phyloP scores from a whole-genome alignment of 352 stramenopile genomes.

The Globisporangium viniferum region DNA sequence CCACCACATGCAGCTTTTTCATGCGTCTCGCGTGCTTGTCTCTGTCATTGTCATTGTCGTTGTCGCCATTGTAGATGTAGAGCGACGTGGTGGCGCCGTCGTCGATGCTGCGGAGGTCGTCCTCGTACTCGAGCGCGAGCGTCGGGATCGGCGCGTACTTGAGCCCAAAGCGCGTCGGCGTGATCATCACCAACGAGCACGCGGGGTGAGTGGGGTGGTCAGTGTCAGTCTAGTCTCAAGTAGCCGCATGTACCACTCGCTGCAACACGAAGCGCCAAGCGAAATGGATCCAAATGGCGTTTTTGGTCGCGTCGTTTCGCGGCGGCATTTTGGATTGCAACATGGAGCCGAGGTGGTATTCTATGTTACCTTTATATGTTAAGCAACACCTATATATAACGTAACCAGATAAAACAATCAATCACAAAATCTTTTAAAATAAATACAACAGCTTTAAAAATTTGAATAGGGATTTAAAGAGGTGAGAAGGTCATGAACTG shows the following conservation, averaged over 20 bases:
- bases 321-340: background rate
- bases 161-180: constrained; percentile 73
- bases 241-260: background rate
- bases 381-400: too few species aligned
- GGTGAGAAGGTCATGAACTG: background rate
- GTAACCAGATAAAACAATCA: too few species aligned
- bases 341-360: too few species aligned
- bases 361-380: too few species aligned
- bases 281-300: background rate
- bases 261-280: background rate
- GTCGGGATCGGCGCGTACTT: constrained; percentile 82
- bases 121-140: constrained; percentile 80
- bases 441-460: background rate
- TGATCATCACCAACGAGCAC: constrained; percentile 42
- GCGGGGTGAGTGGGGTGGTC: background rate
- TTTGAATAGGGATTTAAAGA: background rate
- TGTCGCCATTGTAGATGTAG: constrained; percentile 42
- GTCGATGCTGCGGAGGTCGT: constrained; percentile 37
- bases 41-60: constrained; percentile 6
- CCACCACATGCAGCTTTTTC: constrained; percentile 75
- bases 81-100: constrained; percentile 42
- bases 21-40: constrained; percentile 9
- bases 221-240: background rate
- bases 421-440: background rate
- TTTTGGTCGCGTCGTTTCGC: background rate